Conservation (phyloP, 352 stramenopile species). For the Phytophthora lateralis region DNA sequence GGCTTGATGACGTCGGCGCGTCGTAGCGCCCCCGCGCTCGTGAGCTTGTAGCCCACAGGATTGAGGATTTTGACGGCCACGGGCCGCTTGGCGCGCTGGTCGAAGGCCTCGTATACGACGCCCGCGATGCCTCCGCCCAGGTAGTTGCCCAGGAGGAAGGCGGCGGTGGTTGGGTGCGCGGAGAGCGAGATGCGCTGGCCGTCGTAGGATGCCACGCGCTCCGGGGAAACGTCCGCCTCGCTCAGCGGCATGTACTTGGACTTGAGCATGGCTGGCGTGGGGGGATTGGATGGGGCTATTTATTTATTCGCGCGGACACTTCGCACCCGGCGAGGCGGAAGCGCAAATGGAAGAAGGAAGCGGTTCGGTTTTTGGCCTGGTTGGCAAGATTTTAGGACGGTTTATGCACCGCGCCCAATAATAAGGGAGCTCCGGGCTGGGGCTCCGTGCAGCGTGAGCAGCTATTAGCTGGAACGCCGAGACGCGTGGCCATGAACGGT, state of each 20-base stretch:
- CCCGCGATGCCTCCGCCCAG: constrained; percentile 92
- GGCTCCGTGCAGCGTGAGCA: no score
- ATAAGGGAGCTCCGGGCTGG: not conserved
- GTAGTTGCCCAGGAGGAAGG: constrained; percentile 92
- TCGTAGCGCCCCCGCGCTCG: constrained; percentile 68
- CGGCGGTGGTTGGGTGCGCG: constrained; percentile 20
- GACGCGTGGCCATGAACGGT: no score
- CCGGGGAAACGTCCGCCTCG: constrained; percentile 78
- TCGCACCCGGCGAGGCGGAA: constrained; percentile 16
- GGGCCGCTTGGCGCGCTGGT: constrained; percentile 72
- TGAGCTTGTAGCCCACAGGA: constrained; percentile 94
- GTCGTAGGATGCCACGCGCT: constrained; percentile 80
- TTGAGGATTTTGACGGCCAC: constrained; percentile 98
- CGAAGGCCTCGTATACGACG: constrained; percentile 92
- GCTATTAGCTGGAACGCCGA: no score
- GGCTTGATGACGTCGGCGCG: constrained; percentile 89
- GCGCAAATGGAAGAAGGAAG: constrained; percentile 26
- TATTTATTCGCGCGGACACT: not conserved
- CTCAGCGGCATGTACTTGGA: constrained; percentile 90
- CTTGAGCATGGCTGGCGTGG: constrained; percentile 40
- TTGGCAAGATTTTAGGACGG: constrained; percentile 27
- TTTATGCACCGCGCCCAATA: constrained; percentile 14
- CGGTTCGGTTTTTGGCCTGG: constrained; percentile 1
- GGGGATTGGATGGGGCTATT: constrained; percentile 25
- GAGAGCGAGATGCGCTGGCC: constrained; percentile 75